Evolutionary conservation across 768 basidiomycete genomes (phyloP), one percentile per base, ranked within the genome.

Genomic region (Leccinum ochraceum): DNA sequence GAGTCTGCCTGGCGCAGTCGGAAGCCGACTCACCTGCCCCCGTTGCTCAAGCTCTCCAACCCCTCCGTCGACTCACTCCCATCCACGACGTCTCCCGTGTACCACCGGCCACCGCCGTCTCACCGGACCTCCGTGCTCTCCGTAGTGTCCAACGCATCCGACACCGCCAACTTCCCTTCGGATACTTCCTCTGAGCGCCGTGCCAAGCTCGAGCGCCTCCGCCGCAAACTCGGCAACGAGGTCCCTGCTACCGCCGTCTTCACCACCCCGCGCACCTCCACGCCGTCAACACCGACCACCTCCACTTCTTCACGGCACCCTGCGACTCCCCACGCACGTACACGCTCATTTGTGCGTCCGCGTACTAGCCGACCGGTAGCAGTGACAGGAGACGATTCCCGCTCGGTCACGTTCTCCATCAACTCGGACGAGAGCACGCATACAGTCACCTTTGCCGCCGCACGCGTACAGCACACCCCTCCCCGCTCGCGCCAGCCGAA

Each of bases 241-340:
- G 83, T 89, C 22, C 89, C 88, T 7, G 63, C 80, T 2, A 78
- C 83, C 39, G 79, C 88, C 32, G 83, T 90, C 54, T 89, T 88
- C 72, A 20, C 59, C 3, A 60, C 54, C 4, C 61, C 56, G 0
- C 48, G 30, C 24, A 67, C 70, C 0, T 49, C 67, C 10, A 39
- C 60, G 46, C 60, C 69, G 1, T 55, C 20, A 2, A 59, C 57
- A 2, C 59, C 66, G 14, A 30, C 42, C 14, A 42, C 66, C 4
- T 46, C 56, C 30, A 56, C n/a, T 10, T n/a, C 42, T 42, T 42
- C 4, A 2, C 42, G 17, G n/a, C 42, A 30, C 5, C 56, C 30
- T 5, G 10, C 46, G 13, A 4, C 55, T 2, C 42, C 55, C 30
- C 54, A 42, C 39, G 37, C 53, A 24, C 57, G 56, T 30, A 28